Percentiles rank a stretch among this genome's conserved stretches.
Conservation (phyloP, 306 rosid species). For the Carpinus fangiana region DNA sequence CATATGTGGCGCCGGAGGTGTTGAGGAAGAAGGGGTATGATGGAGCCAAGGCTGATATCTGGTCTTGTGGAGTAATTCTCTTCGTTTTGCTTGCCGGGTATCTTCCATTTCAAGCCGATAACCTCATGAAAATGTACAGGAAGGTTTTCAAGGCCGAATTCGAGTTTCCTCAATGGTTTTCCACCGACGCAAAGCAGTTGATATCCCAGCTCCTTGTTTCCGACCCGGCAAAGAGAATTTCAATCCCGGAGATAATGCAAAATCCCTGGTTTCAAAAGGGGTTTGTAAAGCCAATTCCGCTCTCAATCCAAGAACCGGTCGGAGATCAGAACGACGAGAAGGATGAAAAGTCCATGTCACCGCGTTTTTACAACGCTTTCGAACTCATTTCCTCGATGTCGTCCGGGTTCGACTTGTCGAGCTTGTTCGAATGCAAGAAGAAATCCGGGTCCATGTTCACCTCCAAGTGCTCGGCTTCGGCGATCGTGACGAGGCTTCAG, state of each 20-base stretch:
- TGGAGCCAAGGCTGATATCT: slow-evolving; percentile 75
- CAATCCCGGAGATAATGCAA: slow-evolving; percentile 49
- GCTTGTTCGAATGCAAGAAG: slow-evolving; percentile 65
- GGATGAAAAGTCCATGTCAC: slow-evolving; percentile 38
- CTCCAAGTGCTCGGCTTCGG: slow-evolving; percentile 63
- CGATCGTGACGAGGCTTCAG: slow-evolving; percentile 51
- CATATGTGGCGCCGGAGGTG: slow-evolving; percentile 86
- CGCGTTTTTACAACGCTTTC: slow-evolving; percentile 76
- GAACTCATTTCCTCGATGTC: slow-evolving; percentile 79
- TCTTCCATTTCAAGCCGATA: slow-evolving; percentile 72
- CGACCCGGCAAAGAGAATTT: slow-evolving; percentile 59
- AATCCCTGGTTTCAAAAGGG: slow-evolving; percentile 69
- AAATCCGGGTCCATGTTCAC: slow-evolving; percentile 54
- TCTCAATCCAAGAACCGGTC: slow-evolving; percentile 31
- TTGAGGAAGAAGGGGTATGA: slow-evolving; percentile 74
- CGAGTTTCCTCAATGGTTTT: slow-evolving; percentile 64
- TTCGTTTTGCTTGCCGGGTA: slow-evolving; percentile 64
- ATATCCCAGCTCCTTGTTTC: slow-evolving; percentile 59
- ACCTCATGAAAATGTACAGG: slow-evolving; percentile 54
- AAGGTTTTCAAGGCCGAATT: slow-evolving; percentile 67
- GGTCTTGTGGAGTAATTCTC: slow-evolving; percentile 83
- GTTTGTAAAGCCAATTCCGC: slow-evolving; percentile 44
- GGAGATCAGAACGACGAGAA: slow-evolving; percentile 19
- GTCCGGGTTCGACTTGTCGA: slow-evolving; percentile 68
- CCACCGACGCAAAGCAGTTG: slow-evolving; percentile 46